A percentile compares a stretch with the other conserved stretches of the same genome.
Conservation (phyloP, 108 stramenopile genomes). For the Discostella pseudostelligera region DNA sequence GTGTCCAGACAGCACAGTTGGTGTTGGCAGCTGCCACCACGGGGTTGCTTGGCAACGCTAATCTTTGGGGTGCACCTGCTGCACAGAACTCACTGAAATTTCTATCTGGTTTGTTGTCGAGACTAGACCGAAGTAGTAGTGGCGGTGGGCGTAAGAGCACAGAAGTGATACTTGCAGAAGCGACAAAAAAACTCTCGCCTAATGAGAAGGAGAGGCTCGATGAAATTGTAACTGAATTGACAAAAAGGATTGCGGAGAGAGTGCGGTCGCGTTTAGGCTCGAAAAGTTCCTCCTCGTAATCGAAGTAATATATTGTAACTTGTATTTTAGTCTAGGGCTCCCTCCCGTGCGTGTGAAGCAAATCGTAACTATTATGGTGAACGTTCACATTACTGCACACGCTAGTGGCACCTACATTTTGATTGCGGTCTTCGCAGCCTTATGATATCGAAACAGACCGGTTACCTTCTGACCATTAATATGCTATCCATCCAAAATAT, state of each 20-base stretch:
- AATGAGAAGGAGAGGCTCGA: slow-evolving; percentile 34
- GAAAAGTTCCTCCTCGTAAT: neutral
- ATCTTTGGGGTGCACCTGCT: slow-evolving; percentile 22
- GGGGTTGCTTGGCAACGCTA: slow-evolving; percentile 36
- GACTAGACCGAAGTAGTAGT: slow-evolving; percentile 17
- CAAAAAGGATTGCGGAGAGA: slow-evolving; percentile 20
- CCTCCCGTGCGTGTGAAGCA: no score
- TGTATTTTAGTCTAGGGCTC: neutral
- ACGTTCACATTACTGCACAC: no score
- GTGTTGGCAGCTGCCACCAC: slow-evolving; percentile 51
- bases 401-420: no score
- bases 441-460: no score
- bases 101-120: slow-evolving; percentile 16
- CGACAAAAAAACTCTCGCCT: slow-evolving; percentile 32
- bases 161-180: slow-evolving; percentile 20
- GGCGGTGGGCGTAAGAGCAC: slow-evolving; percentile 6
- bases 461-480: no score
- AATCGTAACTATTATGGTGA: no score
- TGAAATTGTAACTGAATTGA: slow-evolving; percentile 43
- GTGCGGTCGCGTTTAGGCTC: slow-evolving; percentile 17
- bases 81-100: slow-evolving; percentile 21
- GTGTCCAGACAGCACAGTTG: slow-evolving; percentile 49
- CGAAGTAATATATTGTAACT: neutral
- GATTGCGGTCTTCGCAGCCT: no score
- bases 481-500: no score